Base-by-base conservation (phyloP, 2,329 filamentous ascomycete genomes). In the Diplocarpon rosae region DNA sequence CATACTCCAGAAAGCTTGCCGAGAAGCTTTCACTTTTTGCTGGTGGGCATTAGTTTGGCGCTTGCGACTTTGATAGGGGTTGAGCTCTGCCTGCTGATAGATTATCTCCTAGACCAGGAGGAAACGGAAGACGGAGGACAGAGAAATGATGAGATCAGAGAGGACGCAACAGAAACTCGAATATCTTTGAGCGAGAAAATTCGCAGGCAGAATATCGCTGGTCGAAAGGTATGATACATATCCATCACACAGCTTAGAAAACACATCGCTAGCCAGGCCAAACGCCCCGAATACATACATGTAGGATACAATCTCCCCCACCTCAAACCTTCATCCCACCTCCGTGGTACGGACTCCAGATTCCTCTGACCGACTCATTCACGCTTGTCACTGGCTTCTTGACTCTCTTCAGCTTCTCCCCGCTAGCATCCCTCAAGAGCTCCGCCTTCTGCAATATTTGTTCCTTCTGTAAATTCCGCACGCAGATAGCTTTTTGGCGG, bases 401-500 rank as follows among this genome's bases (percentile, higher is more conserved):
- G 47, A 72, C 69, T 56, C 65, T 71, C 67, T 69, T 76, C 59
- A 85, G 64, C 71, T 83, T 85, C 65, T 86, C 82, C 47, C 85
- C 85, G 55, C 74, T 88, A 16, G 82, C 77, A 62, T 87, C 78
- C 48, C 83, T 73, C 57, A 92, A 62, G 49, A 87, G 64, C 62
- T 84, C 73, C 0, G 75, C 80, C 71, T 95, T 95, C 61, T 86
- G 72, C 44, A 89, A 63, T 31, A 98, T 82, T 63, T 94, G 82
- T 48, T 82, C 76, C 27, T 80, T 77, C 56, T 88, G 80, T 61
- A 95, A 65, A 59, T 95, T 96, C 56, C 83, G 78, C 46, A 96
- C 88, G 64, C 89, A 95, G 42, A 96, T 78, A 9, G 86, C 76
- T 65, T 92, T 92, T 51, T 83, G 74, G 24, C 79, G 75, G 51